Percentiles rank a stretch among this genome's conserved stretches.
phyloP scores from a whole-genome alignment of 1,139 yeast genomes.

The Kodamaea alishanica region DNA sequence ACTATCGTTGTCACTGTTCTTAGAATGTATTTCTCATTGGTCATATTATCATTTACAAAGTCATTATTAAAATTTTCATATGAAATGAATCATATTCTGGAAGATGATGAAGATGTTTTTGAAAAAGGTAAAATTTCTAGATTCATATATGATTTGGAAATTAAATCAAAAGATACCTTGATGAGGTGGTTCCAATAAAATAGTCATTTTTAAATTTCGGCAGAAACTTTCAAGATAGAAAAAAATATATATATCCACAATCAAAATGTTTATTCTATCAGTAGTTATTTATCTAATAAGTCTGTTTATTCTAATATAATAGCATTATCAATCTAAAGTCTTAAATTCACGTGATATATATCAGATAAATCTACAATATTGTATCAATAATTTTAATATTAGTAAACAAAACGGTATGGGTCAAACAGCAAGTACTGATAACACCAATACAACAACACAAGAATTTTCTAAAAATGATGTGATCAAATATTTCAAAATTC shows the following conservation, averaged over 20 bases:
- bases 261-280: neutral
- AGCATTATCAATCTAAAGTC: no score
- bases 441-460: slow-evolving; percentile 1
- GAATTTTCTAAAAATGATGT: slow-evolving; percentile 5
- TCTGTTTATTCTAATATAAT: no score
- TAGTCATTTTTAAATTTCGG: neutral
- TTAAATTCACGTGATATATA: neutral
- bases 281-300: neutral
- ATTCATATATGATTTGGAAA: slow-evolving; percentile 7
- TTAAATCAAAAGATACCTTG: slow-evolving; percentile 2
- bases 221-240: neutral
- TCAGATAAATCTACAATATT: neutral
- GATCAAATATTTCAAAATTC: slow-evolving; percentile 4
- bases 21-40: slow-evolving; percentile 64
- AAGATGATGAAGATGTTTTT: slow-evolving; percentile 1
- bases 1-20: slow-evolving; percentile 51
- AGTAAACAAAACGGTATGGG: slow-evolving; percentile 2
- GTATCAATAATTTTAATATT: neutral
- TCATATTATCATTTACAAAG: slow-evolving; percentile 59
- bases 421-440: slow-evolving; percentile 1
- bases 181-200: neutral
- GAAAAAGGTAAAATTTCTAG: slow-evolving; percentile 4
- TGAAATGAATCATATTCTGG: slow-evolving; percentile 1
- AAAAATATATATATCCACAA: no score
- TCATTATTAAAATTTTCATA: slow-evolving; percentile 27